These are phyloP conservation scores for Sporobolomyces pararoseus DNA, from an alignment of 768 basidiomycete genomes.

Conservation along the genomic window DNA sequence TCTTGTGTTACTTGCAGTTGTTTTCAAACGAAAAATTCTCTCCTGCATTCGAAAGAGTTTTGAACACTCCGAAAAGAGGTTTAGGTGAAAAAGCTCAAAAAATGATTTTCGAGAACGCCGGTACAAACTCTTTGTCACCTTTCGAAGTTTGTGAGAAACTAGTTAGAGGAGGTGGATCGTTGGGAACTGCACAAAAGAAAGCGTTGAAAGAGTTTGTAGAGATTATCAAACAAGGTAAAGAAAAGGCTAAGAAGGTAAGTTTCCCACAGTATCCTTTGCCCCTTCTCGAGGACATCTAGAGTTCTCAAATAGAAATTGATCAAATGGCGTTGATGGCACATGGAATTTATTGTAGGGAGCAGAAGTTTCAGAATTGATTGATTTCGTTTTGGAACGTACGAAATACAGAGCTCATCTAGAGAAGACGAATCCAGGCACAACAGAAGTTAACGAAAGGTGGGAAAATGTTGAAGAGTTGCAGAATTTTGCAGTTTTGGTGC, in stretches of 20 bases:
- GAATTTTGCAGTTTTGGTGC: constrained; percentile 33
- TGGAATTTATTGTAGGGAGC: constrained; percentile 55
- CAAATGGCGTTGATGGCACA: too few relatives aligned
- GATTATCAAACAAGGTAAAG: constrained; percentile 57
- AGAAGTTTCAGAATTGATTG: constrained; percentile 64
- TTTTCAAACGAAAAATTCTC: constrained; percentile 62
- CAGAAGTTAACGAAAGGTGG: constrained; percentile 73
- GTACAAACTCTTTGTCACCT: constrained; percentile 56
- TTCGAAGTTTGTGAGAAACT: constrained; percentile 48
- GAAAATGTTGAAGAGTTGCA: constrained; percentile 77
- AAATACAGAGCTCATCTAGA: constrained; percentile 66
- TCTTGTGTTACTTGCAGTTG: constrained; percentile 76
- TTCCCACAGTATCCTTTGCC: not conserved
- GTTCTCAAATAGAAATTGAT: too few relatives aligned
- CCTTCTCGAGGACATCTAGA: not conserved
- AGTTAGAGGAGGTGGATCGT: constrained; percentile 54
- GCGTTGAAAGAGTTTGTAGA: constrained; percentile 64
- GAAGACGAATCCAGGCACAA: constrained; percentile 59
- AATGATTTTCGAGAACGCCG: constrained; percentile 60
- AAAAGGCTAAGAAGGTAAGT: constrained; percentile 58
- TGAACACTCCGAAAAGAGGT: constrained; percentile 67
- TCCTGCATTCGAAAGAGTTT: constrained; percentile 67
- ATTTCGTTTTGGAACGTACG: constrained; percentile 58
- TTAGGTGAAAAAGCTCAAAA: constrained; percentile 58
- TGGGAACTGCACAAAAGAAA: constrained; percentile 58